phyloP scores from a whole-genome alignment of 1,139 yeast genomes.

The Hyphopichia fennica region DNA sequence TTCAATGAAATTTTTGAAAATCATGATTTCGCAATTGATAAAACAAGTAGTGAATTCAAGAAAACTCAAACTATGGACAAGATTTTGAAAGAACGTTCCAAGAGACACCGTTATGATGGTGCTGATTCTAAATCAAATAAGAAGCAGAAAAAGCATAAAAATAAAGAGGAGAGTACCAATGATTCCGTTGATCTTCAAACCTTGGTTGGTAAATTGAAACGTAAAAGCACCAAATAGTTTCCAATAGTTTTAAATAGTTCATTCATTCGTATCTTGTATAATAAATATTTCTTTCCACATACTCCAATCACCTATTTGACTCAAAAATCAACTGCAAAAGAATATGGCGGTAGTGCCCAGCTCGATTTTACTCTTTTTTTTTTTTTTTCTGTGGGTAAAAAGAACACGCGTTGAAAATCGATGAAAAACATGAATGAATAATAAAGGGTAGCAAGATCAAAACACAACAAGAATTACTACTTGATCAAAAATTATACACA shows the following conservation, averaged over 20 bases:
- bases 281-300: not conserved
- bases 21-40: conserved; percentile 90
- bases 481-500: too few species aligned
- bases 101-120: conserved; percentile 36
- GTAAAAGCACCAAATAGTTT: conserved; percentile 2
- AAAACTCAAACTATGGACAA: conserved; percentile 85
- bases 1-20: conserved; percentile 84
- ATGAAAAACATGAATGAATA: not conserved
- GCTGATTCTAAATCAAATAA: conserved; percentile 10
- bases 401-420: not conserved
- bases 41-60: conserved; percentile 84
- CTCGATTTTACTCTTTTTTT: not conserved
- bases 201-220: conserved; percentile 4
- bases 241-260: not conserved
- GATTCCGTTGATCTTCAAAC: conserved; percentile 2
- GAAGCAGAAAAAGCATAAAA: conserved; percentile 12
- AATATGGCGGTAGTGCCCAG: not conserved
- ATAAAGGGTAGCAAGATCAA: not conserved
- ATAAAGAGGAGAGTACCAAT: not conserved
- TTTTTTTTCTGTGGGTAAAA: not conserved
- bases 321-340: not conserved
- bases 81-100: conserved; percentile 71
- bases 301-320: too few species aligned
- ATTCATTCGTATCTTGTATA: too few species aligned
- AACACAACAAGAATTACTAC: not conserved